Base-by-base conservation (phyloP, 306 rosid genomes). In the Aeschynomene evenia region DNA sequence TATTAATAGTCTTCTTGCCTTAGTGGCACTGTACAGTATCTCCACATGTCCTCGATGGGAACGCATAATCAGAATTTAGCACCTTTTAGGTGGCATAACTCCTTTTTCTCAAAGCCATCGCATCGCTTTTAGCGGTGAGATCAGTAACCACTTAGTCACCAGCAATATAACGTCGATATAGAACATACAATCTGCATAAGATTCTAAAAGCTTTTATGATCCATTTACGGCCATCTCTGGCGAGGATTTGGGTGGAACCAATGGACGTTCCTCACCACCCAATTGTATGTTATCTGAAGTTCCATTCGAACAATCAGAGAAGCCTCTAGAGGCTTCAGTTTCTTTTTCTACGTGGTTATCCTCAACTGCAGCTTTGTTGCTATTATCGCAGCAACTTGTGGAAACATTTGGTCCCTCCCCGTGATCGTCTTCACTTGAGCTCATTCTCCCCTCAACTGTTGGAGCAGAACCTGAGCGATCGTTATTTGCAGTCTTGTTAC, bases 181-280 rank as follows among this genome's bases (percentile, higher is more conserved):
- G 64, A 80, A 74, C 63, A 63, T 62, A 68, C 34, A 45, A 68
- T 66, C 74, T 52, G 66, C 22, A 63, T 23, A 54, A 49, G 73
- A 54, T 19, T 56, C 77, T 57, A 72, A 67, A 14, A 71, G 77
- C 56, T 80, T n/a, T n/a, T 71, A 93, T 0, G 91, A 93, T 63
- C 98, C 97, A 74, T 93, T 93, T 68, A 90, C 97, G 67, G 91
- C 84, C 98, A 93, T 93, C 74, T 90, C 97, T 14, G 97, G 88
- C 8, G 96, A 90, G 19, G 98, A 85, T 58, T 83, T 85, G 3
- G 96, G 86, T 2, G 98, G 87, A 73, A 93, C 79, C 82, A 90
- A 76, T 13, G 91, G 76, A 64, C 84, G 72, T 18, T 90, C 98
- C 65, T 90, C 96, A 31, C 86, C 90, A 55, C 83, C 81, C 87